Percentiles rank a stretch among this genome's conserved stretches.
Evolutionary conservation across 805 yeast species (phyloP).

Genomic region (Candida golubevii): DNA sequence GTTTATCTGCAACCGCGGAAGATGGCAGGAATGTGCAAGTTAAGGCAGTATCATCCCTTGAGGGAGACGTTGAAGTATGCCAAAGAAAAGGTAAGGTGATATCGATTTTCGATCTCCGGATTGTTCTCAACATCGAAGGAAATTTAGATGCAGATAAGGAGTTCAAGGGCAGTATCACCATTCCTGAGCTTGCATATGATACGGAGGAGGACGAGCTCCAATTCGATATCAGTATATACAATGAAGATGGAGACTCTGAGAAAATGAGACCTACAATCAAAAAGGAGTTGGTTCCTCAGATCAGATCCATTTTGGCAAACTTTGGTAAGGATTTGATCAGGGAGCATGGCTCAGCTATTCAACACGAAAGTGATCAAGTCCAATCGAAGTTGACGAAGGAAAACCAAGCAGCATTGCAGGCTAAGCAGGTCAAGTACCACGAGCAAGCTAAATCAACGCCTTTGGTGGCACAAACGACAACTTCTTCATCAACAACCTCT

Average conservation of each 20-base stretch:
- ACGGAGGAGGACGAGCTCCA: slow-evolving; percentile 81
- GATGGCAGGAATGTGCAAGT: slow-evolving; percentile 31
- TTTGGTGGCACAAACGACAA: slow-evolving; percentile 8
- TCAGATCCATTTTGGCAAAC: slow-evolving; percentile 53
- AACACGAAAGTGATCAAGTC: slow-evolving; percentile 52
- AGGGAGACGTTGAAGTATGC: slow-evolving; percentile 95
- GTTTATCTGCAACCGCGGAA: slow-evolving; percentile 36
- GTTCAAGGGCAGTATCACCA: slow-evolving; percentile 66
- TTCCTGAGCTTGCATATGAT: slow-evolving; percentile 95
- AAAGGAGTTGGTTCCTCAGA: slow-evolving; percentile 57
- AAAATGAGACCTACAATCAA: slow-evolving; percentile 51
- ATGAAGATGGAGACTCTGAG: slow-evolving; percentile 45
- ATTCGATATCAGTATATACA: slow-evolving; percentile 67
- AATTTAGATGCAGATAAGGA: slow-evolving; percentile 19
- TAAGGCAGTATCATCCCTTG: slow-evolving; percentile 53
- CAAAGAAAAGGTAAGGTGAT: slow-evolving; percentile 97
- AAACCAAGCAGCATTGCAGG: slow-evolving; percentile 34
- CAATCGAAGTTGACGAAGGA: slow-evolving; percentile 41
- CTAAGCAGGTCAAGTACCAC: slow-evolving; percentile 3
- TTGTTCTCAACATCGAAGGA: slow-evolving; percentile 60
- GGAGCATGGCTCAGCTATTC: slow-evolving; percentile 82
- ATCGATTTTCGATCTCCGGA: slow-evolving; percentile 76
- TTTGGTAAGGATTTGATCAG: slow-evolving; percentile 78
- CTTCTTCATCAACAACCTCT: slow-evolving; percentile 2
- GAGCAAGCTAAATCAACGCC: slow-evolving; percentile 4